phyloP scores from a whole-genome alignment of 2,329 filamentous ascomycete species.

The Aspergillus luchuensis region DNA sequence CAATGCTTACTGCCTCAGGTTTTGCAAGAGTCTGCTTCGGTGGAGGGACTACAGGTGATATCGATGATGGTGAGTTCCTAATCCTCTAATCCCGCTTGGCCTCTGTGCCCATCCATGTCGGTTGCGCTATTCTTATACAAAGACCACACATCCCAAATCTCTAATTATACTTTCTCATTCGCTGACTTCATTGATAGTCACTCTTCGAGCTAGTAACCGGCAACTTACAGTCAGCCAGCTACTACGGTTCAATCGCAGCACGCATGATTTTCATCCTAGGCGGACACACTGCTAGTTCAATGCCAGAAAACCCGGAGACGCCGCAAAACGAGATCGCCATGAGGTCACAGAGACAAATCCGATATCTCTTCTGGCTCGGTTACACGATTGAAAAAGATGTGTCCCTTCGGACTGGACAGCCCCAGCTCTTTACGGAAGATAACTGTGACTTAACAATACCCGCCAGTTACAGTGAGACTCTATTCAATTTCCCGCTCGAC shows the following conservation, averaged over 20 bases:
- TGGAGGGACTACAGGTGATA: conserved; percentile 50
- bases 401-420: conserved; percentile 55
- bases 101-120: rapidly evolving
- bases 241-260: conserved; percentile 50
- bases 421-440: conserved; percentile 54
- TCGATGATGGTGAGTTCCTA: conserved; percentile 51
- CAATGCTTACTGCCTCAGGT: conserved; percentile 48
- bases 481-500: conserved; percentile 25
- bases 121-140: background rate
- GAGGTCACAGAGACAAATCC: conserved; percentile 32
- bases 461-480: conserved; percentile 40
- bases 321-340: conserved; percentile 15
- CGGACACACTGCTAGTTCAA: conserved; percentile 40
- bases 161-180: background rate
- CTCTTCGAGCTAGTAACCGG: conserved; percentile 51
- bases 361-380: conserved; percentile 57
- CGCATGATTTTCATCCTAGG: conserved; percentile 55
- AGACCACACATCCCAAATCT: background rate
- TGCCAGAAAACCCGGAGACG: conserved; percentile 27
- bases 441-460: conserved; percentile 58
- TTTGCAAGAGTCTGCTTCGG: conserved; percentile 45
- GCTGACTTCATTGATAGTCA: conserved; percentile 28
- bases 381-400: conserved; percentile 61
- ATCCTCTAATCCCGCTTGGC: background rate
- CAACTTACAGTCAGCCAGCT: conserved; percentile 49